Evolutionary conservation across 2,329 filamentous ascomycete species (phyloP).

Genomic region (Leptodontidium sp.): DNA sequence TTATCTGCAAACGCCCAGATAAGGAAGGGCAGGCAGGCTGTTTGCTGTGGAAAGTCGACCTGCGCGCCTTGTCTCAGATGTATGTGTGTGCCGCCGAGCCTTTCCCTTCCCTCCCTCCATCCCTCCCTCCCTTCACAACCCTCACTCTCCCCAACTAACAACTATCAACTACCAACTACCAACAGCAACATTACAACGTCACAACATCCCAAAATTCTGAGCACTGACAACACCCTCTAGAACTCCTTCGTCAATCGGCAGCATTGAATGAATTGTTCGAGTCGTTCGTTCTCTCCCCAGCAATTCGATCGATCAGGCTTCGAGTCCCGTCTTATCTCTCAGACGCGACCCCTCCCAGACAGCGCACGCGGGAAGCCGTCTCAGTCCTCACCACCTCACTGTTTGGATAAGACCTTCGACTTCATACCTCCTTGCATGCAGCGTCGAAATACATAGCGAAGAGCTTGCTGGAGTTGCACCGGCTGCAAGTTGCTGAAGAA

Average conservation of each 20-base stretch:
- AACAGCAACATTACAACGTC: background rate
- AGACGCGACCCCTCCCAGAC: background rate
- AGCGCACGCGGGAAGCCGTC: background rate
- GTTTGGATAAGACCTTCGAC: slow-evolving; percentile 19
- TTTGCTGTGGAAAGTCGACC: background rate
- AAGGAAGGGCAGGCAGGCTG: slow-evolving; percentile 3
- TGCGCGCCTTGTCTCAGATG: slow-evolving; percentile 15
- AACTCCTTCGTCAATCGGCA: background rate
- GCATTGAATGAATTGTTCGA: background rate
- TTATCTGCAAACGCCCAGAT: slow-evolving; percentile 15
- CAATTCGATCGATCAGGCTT: background rate
- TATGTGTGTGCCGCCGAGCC: slow-evolving; percentile 15
- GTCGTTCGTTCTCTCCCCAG: background rate
- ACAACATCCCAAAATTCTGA: background rate
- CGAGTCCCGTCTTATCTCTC: slow-evolving; percentile 21
- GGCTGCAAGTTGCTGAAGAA: slow-evolving; percentile 4
- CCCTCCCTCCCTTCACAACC: background rate
- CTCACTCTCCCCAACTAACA: slow-evolving; percentile 1
- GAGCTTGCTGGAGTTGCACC: slow-evolving; percentile 19
- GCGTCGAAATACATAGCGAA: slow-evolving; percentile 24
- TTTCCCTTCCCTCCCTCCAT: background rate
- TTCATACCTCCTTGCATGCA: slow-evolving; percentile 28
- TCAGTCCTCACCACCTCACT: slow-evolving; percentile 20
- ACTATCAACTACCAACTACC: background rate
- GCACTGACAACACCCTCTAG: background rate